Base-by-base conservation (phyloP, 805 yeast genomes). In the Yarrowia hollandica region DNA sequence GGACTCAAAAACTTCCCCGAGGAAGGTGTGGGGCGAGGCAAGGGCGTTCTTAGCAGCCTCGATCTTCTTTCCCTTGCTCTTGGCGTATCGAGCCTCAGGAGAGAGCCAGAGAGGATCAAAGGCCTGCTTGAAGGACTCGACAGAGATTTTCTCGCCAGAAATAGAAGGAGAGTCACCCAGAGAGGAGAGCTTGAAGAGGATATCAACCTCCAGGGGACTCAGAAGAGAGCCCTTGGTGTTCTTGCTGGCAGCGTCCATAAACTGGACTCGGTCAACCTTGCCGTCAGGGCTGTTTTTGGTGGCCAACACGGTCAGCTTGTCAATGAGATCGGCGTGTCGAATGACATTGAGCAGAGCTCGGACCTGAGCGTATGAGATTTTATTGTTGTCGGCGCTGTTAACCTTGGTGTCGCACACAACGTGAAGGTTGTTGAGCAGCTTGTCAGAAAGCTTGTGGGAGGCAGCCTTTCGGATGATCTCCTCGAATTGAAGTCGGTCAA, bases 1-100 rank as follows among this genome's bases (percentile, higher is more conserved):
- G 8, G 96, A 88, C 69, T 88, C 95, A 63, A 92, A 89, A 54
- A 92, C 84, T 65, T 74, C 74, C 42, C 68, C 87, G 81, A 77
- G 64, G 63, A 79, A 79, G 18, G 76, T 70, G 19, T 64, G 62
- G 19, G 77, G 77, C 37, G 67, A 71, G 19, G 60, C 25, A 25
- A 69, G 66, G 22, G 75, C 75, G 62, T 74, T 72, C 64, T 73
- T 74, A 38, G 78, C 77, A 3, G 78, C 74, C 22, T 64, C 71
- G 28, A 68, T 69, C 65, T 72, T 74, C 62, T 62, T 65, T 19
- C 63, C 60, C 59, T 64, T 66, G 11, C 74, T 63, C 52, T 64
- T 65, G 52, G 65, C 66, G 67, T 72, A 72, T 30, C 71, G 67
- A 18, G 65, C 58, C 61, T 59, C 62, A 28, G 71, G 71, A 60